These are phyloP conservation scores for Rhynchosporium agropyri DNA, from an alignment of 2,329 filamentous ascomycete genomes.

Conservation along the genomic window DNA sequence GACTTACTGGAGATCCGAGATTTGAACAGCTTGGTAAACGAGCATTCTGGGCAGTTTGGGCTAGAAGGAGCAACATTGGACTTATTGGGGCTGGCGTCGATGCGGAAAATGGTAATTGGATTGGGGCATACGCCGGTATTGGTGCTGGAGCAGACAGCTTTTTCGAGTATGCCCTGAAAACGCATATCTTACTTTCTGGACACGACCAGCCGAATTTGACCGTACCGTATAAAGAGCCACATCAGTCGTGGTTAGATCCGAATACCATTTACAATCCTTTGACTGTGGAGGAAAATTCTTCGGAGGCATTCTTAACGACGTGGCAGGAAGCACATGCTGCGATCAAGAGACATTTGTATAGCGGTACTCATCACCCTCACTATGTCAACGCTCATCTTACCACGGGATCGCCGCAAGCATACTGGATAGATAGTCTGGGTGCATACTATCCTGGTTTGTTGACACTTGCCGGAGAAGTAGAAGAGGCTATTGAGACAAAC, in stretches of 20 bases:
- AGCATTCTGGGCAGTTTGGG: conserved; percentile 98
- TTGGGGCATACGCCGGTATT: conserved; percentile 86
- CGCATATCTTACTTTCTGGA: conserved; percentile 85
- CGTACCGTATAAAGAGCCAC: conserved; percentile 32
- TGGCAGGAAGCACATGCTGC: conserved; percentile 87
- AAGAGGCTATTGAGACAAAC: conserved; percentile 89
- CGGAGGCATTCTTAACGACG: conserved; percentile 76
- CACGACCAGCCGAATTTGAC: conserved; percentile 59
- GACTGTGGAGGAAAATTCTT: conserved; percentile 65
- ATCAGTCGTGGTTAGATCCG: conserved; percentile 58
- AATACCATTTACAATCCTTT: conserved; percentile 63
- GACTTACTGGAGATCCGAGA: conserved; percentile 81
- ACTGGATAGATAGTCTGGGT: conserved; percentile 95
- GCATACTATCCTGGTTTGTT: conserved; percentile 94
- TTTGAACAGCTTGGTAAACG: conserved; percentile 89
- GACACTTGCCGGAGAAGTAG: conserved; percentile 81
- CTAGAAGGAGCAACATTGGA: conserved; percentile 79
- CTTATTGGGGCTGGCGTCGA: conserved; percentile 91
- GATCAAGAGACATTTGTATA: conserved; percentile 90
- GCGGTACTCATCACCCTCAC: conserved; percentile 81
- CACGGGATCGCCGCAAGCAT: conserved; percentile 84
- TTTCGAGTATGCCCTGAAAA: conserved; percentile 97
- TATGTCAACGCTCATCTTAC: conserved; percentile 88
- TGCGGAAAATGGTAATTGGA: conserved; percentile 88
- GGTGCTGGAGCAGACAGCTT: conserved; percentile 97